Evolutionary conservation across 2,329 filamentous ascomycete species (phyloP).

Genomic region (Hypomyces perniciosus): DNA sequence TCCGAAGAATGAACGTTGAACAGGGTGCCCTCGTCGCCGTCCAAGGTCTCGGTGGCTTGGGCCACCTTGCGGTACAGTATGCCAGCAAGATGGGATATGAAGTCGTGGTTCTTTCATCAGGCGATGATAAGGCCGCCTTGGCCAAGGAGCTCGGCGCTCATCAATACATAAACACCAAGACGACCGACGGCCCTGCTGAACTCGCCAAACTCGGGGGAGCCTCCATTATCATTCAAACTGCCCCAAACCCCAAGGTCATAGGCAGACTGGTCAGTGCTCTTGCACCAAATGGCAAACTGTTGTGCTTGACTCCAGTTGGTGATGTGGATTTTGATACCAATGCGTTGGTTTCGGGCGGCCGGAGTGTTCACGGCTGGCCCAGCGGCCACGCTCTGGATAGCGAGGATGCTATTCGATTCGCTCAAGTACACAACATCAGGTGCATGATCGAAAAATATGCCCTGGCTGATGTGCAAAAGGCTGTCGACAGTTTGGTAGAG

Average conservation of each 20-base stretch:
- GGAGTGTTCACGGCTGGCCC: conserved; percentile 58
- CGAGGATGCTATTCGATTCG: conserved; percentile 62
- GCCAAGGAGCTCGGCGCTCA: conserved; percentile 43
- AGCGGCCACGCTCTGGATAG: conserved; percentile 58
- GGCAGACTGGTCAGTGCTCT: conserved; percentile 48
- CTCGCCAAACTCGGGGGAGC: conserved; percentile 56
- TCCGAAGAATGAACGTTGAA: conserved; percentile 48
- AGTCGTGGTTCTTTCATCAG: conserved; percentile 60
- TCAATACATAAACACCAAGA: conserved; percentile 46
- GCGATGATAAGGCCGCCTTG: conserved; percentile 62
- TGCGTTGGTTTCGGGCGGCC: conserved; percentile 41
- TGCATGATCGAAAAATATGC: conserved; percentile 62
- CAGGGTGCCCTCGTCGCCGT: conserved; percentile 50
- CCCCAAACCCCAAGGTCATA: conserved; percentile 53
- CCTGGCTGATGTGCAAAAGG: conserved; percentile 44
- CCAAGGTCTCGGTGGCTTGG: conserved; percentile 69
- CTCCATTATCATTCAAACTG: conserved; percentile 55
- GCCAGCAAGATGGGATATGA: conserved; percentile 70
- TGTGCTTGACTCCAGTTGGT: conserved; percentile 51
- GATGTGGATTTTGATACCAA: conserved; percentile 37
- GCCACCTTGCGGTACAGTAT: conserved; percentile 73
- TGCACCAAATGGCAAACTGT: conserved; percentile 48
- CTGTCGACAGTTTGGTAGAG: conserved; percentile 35
- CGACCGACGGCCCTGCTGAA: conserved; percentile 41
- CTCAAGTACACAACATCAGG: conserved; percentile 53